Conservation (phyloP, 2,329 filamentous ascomycete species). For the Cytospora piceae region DNA sequence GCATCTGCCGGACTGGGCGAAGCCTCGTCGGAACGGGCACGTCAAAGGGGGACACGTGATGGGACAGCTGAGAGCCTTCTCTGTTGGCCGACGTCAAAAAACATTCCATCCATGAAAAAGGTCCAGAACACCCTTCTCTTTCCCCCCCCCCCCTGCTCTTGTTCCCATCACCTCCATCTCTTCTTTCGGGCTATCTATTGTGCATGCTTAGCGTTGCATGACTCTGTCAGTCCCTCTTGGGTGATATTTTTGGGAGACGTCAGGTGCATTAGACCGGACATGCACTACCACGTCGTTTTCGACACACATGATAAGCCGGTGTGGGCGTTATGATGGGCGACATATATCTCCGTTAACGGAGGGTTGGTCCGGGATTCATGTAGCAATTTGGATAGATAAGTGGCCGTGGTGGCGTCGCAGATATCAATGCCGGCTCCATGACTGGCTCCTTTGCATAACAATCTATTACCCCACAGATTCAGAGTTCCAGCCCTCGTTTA, state of each 20-base stretch:
- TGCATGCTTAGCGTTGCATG: slow-evolving; percentile 20
- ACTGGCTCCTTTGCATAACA: slow-evolving; percentile 11
- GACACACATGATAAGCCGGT: slow-evolving; percentile 16
- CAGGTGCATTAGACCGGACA: slow-evolving; percentile 18
- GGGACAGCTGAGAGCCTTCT: slow-evolving; percentile 16
- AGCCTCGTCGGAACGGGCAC: slow-evolving; percentile 22
- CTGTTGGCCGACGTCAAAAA: slow-evolving; percentile 9
- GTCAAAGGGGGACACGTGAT: slow-evolving; percentile 16
- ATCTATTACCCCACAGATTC: slow-evolving; percentile 3
- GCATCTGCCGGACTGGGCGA: neutral
- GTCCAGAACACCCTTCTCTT: slow-evolving; percentile 11
- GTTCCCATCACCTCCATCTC: slow-evolving; percentile 6
- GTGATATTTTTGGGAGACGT: neutral
- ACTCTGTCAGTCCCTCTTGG: neutral
- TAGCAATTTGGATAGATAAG: slow-evolving; percentile 14
- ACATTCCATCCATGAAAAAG: neutral
- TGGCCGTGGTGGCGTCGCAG: neutral
- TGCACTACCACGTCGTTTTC: slow-evolving; percentile 20
- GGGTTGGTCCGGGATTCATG: slow-evolving; percentile 6
- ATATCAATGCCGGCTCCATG: slow-evolving; percentile 1
- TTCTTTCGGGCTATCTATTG: neutral
- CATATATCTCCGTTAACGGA: slow-evolving; percentile 23
- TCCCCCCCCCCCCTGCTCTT: neutral
- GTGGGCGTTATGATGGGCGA: neutral
- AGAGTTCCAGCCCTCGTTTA: neutral